phyloP scores from a whole-genome alignment of 805 yeast genomes.

The Metschnikowia sp. region DNA sequence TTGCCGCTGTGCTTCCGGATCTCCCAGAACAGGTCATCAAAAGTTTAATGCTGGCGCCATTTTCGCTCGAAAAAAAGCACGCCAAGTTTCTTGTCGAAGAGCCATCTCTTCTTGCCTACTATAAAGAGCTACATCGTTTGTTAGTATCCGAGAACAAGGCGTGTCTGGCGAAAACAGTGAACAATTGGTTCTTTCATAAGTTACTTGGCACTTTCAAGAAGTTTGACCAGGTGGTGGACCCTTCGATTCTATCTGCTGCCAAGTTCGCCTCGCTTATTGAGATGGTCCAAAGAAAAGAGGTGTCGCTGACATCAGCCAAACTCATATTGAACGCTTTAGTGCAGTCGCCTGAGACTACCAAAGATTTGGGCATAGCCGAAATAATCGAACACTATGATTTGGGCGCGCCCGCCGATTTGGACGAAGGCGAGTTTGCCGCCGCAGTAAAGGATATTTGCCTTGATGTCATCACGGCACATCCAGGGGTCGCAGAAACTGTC shows the following conservation, averaged over 20 bases:
- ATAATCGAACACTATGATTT: slow-evolving; percentile 57
- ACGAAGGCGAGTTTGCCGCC: slow-evolving; percentile 30
- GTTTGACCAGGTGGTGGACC: slow-evolving; percentile 36
- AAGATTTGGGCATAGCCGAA: slow-evolving; percentile 27
- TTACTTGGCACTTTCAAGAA: slow-evolving; percentile 66
- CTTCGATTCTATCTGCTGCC: slow-evolving; percentile 29
- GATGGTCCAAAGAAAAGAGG: slow-evolving; percentile 40
- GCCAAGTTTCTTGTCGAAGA: slow-evolving; percentile 65
- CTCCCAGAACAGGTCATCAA: slow-evolving; percentile 60
- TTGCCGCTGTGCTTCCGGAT: slow-evolving; percentile 46
- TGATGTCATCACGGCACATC: slow-evolving; percentile 43
- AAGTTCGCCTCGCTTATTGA: slow-evolving; percentile 54
- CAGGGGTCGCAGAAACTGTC: slow-evolving; percentile 56
- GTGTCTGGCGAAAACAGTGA: slow-evolving; percentile 40
- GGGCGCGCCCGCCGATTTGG: slow-evolving; percentile 24
- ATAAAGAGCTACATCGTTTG: slow-evolving; percentile 36
- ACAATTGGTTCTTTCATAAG: slow-evolving; percentile 84
- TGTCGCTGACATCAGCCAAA: slow-evolving; percentile 71
- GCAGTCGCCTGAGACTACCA: slow-evolving; percentile 39
- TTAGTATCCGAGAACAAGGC: slow-evolving; percentile 18
- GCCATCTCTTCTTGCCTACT: slow-evolving; percentile 50
- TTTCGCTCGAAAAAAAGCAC: slow-evolving; percentile 61
- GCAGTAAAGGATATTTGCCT: slow-evolving; percentile 43
- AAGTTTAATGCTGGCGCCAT: slow-evolving; percentile 47
- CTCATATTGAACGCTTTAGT: slow-evolving; percentile 61